A percentile compares a stretch with the other conserved stretches of the same genome.
Conservation (phyloP, 257 asterid genomes). For the Nicotiana obtusifolia region DNA sequence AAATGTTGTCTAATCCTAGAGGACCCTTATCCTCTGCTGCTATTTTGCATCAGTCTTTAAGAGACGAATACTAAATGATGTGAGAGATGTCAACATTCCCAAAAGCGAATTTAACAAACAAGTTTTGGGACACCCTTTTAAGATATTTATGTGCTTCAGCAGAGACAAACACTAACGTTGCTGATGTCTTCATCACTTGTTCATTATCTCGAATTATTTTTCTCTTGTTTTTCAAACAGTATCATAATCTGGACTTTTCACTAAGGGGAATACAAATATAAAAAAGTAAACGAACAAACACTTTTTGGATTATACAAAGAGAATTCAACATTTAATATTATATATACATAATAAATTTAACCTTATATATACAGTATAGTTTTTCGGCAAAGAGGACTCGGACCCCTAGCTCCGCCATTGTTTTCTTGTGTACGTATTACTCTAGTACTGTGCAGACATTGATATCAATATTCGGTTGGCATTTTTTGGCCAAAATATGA, state of each 20-base stretch:
- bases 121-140: neutral
- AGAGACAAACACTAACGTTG: neutral
- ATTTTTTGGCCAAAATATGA: neutral
- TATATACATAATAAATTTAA: no score
- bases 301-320: no score
- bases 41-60: neutral
- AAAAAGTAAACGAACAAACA: no score
- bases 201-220: neutral
- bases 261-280: no score
- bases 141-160: neutral
- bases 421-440: no score
- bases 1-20: slow-evolving; percentile 10
- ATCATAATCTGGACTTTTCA: no score
- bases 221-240: neutral
- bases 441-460: neutral
- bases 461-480: neutral
- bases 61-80: neutral
- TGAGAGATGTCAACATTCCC: neutral
- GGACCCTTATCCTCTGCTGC: neutral
- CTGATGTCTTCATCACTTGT: neutral
- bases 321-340: no score
- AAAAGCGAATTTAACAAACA: neutral
- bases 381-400: no score
- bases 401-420: no score
- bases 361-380: no score